A percentile compares a stretch with the other conserved stretches of the same genome.
phyloP scores from a whole-genome alignment of 352 stramenopile genomes.

The Phytophthora colocasiae region DNA sequence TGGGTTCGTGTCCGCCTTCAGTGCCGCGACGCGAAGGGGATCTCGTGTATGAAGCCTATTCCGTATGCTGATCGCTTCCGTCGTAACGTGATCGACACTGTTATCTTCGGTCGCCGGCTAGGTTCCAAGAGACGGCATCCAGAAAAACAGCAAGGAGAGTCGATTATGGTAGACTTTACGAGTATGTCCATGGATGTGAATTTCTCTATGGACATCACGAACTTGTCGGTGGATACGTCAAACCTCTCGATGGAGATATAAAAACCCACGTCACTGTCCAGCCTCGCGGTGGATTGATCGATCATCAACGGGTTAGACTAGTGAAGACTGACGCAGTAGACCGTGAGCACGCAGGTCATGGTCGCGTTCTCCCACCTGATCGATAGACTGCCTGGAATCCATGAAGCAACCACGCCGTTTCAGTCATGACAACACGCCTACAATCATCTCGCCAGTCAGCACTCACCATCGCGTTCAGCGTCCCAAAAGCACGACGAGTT shows the following conservation, averaged over 20 bases:
- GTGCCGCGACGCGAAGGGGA: conserved; percentile 77
- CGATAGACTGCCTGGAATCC: conserved; percentile 64
- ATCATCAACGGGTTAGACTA: conserved; percentile 29
- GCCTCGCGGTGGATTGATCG: conserved; percentile 16
- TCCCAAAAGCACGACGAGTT: conserved; percentile 91
- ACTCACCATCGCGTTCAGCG: conserved; percentile 79
- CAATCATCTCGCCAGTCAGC: conserved; percentile 4
- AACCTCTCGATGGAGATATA: conserved; percentile 64
- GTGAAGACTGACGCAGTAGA: conserved; percentile 79
- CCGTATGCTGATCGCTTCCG: conserved; percentile 88
- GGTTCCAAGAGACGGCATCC: conserved; percentile 39
- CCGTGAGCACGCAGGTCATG: conserved; percentile 75
- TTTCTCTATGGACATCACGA: conserved; percentile 48
- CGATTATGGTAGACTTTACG: conserved; percentile 88
- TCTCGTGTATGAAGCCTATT: conserved; percentile 86
- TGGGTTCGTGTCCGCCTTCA: conserved; percentile 85
- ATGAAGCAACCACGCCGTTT: conserved; percentile 20
- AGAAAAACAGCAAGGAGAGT: conserved; percentile 58
- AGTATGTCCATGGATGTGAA: conserved; percentile 59
- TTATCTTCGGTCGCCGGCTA: conserved; percentile 74
- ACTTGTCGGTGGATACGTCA: conserved; percentile 47
- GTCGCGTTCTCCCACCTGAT: conserved; percentile 81
- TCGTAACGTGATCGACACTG: conserved; percentile 83
- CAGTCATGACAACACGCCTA: conserved; percentile 5
- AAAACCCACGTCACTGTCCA: conserved; percentile 4